Evolutionary conservation across 2,329 filamentous ascomycete species (phyloP), one percentile per base, ranked within the genome.

Genomic region (Sporothrix variecibatus): DNA sequence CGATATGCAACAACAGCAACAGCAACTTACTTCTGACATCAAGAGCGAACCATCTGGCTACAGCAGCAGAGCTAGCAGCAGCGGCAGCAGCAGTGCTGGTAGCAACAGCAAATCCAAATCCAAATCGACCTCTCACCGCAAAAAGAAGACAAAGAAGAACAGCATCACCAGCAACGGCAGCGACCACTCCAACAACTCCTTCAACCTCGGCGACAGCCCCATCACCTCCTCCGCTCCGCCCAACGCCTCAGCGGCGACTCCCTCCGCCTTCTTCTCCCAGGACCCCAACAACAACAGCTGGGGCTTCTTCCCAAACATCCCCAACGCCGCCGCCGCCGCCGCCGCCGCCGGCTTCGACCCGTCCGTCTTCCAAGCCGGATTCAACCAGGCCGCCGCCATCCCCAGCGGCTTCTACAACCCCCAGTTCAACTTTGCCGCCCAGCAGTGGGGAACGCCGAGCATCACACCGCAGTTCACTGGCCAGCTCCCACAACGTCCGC

Each of bases 291-390:
- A 43, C 60, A 64, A 12, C 58, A 82, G 80, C 80, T 89, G 87
- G 87, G 79, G 82, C 75, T 86, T 82, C 76, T 87, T 87, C 77
- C 84, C 84, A 75, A 83, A 84, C 78, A 83, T 83, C 15, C 84
- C 86, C 84, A 67, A 58, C 53, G 23, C 53, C 53, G 26, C 26
- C 53, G 53, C n/a, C n/a, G n/a, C n/a, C n/a, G n/a, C n/a, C n/a
- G 56, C 38, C 62, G 85, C 77, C 81, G 85, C 77, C 81, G 74
- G 46, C 83, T 72, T 86, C 83, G 74, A 74, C 80, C 82, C 84
- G 1, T 43, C 62, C 12, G 62, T 15, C 11, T 23, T 67, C 62
- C 62, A 46, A 12, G 6, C 38, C 62, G 34, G 38, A 76, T 49
- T 73, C 58, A 38, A 23, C 71, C 74, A 77, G 62, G 79, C 78